A percentile compares a stretch with the other conserved stretches of the same genome.
phyloP scores from a whole-genome alignment of 495 filamentous ascomycete species.

The Lepidopterella palustris region DNA sequence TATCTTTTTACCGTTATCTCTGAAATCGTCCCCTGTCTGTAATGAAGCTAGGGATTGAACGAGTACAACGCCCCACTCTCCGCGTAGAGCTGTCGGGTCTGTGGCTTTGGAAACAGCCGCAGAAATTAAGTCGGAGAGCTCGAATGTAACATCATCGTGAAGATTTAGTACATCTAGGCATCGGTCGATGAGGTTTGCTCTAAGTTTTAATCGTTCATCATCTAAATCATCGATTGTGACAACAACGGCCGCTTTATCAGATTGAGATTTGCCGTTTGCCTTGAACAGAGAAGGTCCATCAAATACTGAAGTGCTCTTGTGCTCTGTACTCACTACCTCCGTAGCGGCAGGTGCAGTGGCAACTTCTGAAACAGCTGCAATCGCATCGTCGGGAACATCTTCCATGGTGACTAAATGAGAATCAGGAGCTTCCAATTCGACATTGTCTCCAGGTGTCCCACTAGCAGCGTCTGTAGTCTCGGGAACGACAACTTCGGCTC shows the following conservation, averaged over 20 bases:
- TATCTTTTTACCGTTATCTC: slow-evolving; percentile 69
- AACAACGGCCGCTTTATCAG: slow-evolving; percentile 35
- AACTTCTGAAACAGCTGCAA: background rate
- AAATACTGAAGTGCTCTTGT: background rate
- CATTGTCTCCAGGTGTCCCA: slow-evolving; percentile 9
- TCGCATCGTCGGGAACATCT: slow-evolving; percentile 3
- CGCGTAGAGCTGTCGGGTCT: slow-evolving; percentile 56
- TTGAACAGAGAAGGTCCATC: slow-evolving; percentile 11
- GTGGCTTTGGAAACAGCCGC: slow-evolving; percentile 64
- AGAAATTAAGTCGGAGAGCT: slow-evolving; percentile 78
- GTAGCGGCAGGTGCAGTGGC: background rate
- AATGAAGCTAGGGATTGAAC: slow-evolving; percentile 85
- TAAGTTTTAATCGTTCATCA: slow-evolving; percentile 61
- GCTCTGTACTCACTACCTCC: background rate
- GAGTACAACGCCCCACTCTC: slow-evolving; percentile 74
- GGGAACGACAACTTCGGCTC: slow-evolving; percentile 20
- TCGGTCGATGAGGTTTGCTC: slow-evolving; percentile 75
- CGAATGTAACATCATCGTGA: slow-evolving; percentile 84
- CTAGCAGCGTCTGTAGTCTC: slow-evolving; percentile 14
- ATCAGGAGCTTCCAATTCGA: slow-evolving; percentile 13
- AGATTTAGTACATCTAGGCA: slow-evolving; percentile 83
- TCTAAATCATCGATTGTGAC: slow-evolving; percentile 79
- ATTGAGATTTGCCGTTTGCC: slow-evolving; percentile 3
- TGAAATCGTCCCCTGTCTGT: slow-evolving; percentile 63
- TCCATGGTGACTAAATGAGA: slow-evolving; percentile 24